Conservation (phyloP, 2,329 filamentous ascomycete genomes). For the Penicillium decumbens region DNA sequence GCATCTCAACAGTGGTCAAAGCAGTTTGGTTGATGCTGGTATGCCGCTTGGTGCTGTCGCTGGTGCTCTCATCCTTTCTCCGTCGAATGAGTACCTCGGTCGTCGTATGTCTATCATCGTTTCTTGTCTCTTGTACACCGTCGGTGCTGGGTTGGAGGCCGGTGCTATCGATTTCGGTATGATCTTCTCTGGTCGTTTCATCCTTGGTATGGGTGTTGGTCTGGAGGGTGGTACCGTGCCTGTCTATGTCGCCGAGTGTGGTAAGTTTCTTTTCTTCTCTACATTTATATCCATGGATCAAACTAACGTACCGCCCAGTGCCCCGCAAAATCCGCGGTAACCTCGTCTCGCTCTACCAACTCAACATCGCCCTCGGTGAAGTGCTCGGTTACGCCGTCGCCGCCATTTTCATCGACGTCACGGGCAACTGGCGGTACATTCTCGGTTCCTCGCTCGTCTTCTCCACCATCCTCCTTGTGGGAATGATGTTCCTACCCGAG, state of each 20-base stretch:
- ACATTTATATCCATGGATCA: not conserved
- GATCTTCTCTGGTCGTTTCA: slow-evolving; percentile 64
- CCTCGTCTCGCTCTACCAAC: slow-evolving; percentile 68
- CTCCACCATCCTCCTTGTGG: slow-evolving; percentile 57
- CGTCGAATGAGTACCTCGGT: slow-evolving; percentile 63
- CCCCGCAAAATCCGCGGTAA: slow-evolving; percentile 64
- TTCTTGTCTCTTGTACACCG: slow-evolving; percentile 64
- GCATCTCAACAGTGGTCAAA: slow-evolving; percentile 48
- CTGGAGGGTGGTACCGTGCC: slow-evolving; percentile 70
- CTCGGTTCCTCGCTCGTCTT: slow-evolving; percentile 68
- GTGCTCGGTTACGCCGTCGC: slow-evolving; percentile 69
- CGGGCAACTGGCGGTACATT: slow-evolving; percentile 69
- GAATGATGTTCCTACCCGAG: slow-evolving; percentile 69
- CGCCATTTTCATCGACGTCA: slow-evolving; percentile 66
- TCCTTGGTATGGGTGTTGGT: slow-evolving; percentile 67
- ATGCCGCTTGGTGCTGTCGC: slow-evolving; percentile 69
- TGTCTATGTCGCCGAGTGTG: slow-evolving; percentile 65
- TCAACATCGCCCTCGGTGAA: slow-evolving; percentile 71
- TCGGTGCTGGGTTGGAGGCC: slow-evolving; percentile 64
- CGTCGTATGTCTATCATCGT: slow-evolving; percentile 66
- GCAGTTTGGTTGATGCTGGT: slow-evolving; percentile 63
- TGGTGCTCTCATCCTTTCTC: slow-evolving; percentile 63
- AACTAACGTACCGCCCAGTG: slow-evolving; percentile 45
- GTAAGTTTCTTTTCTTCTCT: slow-evolving; percentile 18
- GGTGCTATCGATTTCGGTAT: slow-evolving; percentile 65